Conservation (phyloP, 176 grass and related monocot genomes). For the Hyparrhenia diplandra region DNA sequence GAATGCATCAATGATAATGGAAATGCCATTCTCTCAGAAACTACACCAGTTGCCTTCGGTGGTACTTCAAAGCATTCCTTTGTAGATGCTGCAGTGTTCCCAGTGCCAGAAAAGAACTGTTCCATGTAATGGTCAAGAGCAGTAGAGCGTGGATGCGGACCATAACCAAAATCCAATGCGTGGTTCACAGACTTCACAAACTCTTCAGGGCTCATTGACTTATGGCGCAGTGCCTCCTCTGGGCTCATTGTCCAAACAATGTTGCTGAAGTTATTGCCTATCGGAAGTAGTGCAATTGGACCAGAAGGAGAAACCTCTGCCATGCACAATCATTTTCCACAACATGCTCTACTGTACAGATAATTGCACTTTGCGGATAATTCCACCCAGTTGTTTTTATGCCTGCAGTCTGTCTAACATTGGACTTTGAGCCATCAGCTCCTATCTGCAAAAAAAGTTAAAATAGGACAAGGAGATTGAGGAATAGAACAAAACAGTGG, state of each 20-base stretch:
- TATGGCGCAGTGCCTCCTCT: slow-evolving; percentile 55
- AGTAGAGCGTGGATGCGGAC: slow-evolving; percentile 53
- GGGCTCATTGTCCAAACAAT: slow-evolving; percentile 99
- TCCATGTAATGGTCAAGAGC: slow-evolving; percentile 62
- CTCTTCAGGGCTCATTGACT: slow-evolving; percentile 65
- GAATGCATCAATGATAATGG: slow-evolving; percentile 73
- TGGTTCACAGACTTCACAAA: slow-evolving; percentile 78
- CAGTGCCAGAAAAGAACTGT: slow-evolving; percentile 51
- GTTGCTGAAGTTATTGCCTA: slow-evolving; percentile 86
- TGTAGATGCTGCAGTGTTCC: slow-evolving; percentile 44
- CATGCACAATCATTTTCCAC: slow-evolving; percentile 67
- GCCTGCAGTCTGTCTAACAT: slow-evolving; percentile 69
- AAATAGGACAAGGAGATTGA: not conserved
- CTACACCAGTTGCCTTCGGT: slow-evolving; percentile 55
- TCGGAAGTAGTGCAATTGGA: slow-evolving; percentile 79
- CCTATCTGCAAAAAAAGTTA: slow-evolving; percentile 56
- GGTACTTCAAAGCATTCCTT: slow-evolving; percentile 86
- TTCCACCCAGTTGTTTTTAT: slow-evolving; percentile 85
- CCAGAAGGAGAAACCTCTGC: slow-evolving; percentile 95
- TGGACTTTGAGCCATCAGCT: slow-evolving; percentile 87
- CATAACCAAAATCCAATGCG: slow-evolving; percentile 75
- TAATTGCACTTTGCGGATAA: slow-evolving; percentile 77
- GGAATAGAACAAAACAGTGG: not conserved
- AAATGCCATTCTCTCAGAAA: slow-evolving; percentile 84
- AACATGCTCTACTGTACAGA: slow-evolving; percentile 85